phyloP scores from a whole-genome alignment of 1,284 basidiomycete species.

The Hortiboletus rubellus region DNA sequence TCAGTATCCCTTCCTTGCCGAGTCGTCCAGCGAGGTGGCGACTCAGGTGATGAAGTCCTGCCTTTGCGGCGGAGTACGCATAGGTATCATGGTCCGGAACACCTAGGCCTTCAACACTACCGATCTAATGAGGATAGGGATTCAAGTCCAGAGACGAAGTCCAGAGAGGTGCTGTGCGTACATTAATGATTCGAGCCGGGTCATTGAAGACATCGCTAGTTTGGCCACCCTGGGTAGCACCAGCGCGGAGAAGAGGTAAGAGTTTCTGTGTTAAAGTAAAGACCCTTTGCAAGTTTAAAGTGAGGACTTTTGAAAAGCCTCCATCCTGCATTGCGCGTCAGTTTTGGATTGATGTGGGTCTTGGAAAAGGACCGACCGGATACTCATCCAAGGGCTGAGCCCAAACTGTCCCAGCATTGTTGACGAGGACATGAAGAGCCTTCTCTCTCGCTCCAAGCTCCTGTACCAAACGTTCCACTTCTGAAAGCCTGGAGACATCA shows the following conservation, averaged over 20 bases:
- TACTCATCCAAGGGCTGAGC: conserved; percentile 57
- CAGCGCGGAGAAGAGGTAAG: conserved; percentile 58
- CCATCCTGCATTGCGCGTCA: conserved; percentile 43
- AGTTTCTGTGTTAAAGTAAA: conserved; percentile 71
- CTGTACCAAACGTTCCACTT: conserved; percentile 54
- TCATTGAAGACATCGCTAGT: conserved; percentile 42
- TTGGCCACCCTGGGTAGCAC: conserved; percentile 46
- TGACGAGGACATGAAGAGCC: conserved; percentile 60
- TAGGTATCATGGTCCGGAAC: conserved; percentile 64
- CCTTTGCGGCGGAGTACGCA: conserved; percentile 69
- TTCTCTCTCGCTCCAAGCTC: conserved; percentile 55
- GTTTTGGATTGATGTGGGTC: conserved; percentile 2
- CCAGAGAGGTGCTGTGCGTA: conserved; percentile 30
- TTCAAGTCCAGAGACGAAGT: not conserved
- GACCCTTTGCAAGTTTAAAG: conserved; percentile 66
- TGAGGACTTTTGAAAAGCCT: conserved; percentile 61
- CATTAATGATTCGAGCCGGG: conserved; percentile 65
- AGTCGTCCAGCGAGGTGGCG: conserved; percentile 61
- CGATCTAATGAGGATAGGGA: conserved; percentile 47
- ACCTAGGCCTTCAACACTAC: conserved; percentile 58
- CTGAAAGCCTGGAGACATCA: conserved; percentile 59
- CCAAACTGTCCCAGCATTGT: conserved; percentile 72
- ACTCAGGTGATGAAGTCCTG: conserved; percentile 61
- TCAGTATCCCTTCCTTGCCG: conserved; percentile 60
- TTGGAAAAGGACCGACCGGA: conserved; percentile 47